Percentiles rank a stretch among this genome's conserved stretches.
phyloP scores from a whole-genome alignment of 2,329 filamentous ascomycete genomes.

The Niveomyces coronatus region DNA sequence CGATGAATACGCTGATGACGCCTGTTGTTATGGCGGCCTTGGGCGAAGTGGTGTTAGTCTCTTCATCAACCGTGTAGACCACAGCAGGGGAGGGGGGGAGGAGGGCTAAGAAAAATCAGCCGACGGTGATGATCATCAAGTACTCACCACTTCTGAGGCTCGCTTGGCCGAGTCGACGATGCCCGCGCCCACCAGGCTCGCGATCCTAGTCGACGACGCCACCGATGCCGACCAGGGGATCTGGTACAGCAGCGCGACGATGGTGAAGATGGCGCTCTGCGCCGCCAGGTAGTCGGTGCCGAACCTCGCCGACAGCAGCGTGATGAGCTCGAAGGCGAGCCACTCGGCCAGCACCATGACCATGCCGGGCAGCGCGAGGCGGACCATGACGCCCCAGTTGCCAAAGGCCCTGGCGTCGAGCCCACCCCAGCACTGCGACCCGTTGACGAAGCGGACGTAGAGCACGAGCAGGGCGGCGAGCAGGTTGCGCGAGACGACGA shows the following conservation, averaged over 20 bases:
- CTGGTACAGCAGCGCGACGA: constrained; percentile 75
- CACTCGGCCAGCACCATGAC: constrained; percentile 93
- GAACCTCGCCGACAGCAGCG: constrained; percentile 70
- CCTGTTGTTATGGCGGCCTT: constrained; percentile 51
- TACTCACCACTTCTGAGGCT: constrained; percentile 58
- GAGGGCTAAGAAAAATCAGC: no score
- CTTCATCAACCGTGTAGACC: no score
- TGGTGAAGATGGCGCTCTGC: constrained; percentile 75
- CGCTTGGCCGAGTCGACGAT: constrained; percentile 71
- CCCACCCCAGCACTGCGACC: constrained; percentile 74
- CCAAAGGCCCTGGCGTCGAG: constrained; percentile 58
- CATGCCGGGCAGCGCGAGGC: constrained; percentile 77
- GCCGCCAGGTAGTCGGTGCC: constrained; percentile 76
- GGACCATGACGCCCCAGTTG: constrained; percentile 76
- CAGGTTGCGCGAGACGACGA: constrained; percentile 66
- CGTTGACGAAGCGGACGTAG: constrained; percentile 66
- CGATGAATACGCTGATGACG: constrained; percentile 69
- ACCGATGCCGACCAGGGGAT: constrained; percentile 88
- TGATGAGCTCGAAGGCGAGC: constrained; percentile 85
- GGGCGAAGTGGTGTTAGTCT: constrained; percentile 4
- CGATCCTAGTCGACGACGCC: constrained; percentile 76
- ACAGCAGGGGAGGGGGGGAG: no score
- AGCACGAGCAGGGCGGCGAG: constrained; percentile 64
- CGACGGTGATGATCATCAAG: no score
- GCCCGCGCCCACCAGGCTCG: constrained; percentile 86